Base-by-base conservation (phyloP, 2,329 filamentous ascomycete species). In the Neofusicoccum laricinum region DNA sequence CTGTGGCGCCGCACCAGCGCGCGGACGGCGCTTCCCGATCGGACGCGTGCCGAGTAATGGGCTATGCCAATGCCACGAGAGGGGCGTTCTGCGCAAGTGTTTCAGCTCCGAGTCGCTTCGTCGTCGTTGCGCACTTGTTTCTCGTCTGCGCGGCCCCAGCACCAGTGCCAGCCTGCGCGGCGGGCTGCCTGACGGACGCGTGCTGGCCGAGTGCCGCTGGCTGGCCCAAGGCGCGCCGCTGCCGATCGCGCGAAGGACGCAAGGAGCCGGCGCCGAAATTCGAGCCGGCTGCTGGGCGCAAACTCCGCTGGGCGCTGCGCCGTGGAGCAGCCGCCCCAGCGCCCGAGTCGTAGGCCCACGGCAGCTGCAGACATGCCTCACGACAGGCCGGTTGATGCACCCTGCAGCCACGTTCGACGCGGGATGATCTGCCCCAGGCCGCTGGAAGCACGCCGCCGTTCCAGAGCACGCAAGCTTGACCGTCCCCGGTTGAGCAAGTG, bases 331-430 rank as follows among this genome's bases (percentile, higher is more conserved):
- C 19, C 38, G 19, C n/a, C 8, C 15, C 11, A n/a, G 30, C 51
- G 15, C 38, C 17, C 45, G 45, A 48, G 17, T 48, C 45, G 45
- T 30, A 51, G 30, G 49, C 30, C 17, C 14, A 19, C 49, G 30
- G 49, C 49, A 38, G 15, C 11, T 11, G 30, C 53, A 48, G 19
- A 34, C 8, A 21, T 14, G 25, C 25, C 25, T 30, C 25, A 38
- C 7, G 40, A 15, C 12, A 46, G 61, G 41, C 61, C 61, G 50
- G 61, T 40, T 53, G 38, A 63, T 36, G 61, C 61, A 21, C 61
- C 49, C 49, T 63, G 61, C 61, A 63, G 61, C 61, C 61, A 63
- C 61, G 61, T 38, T 46, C 10, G 32, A 4, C 32, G 59, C 36
- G 53, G 53, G 15, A 53, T 43, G 49, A 55, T 63, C 61, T 63